phyloP scores from a whole-genome alignment of 768 basidiomycete species.

The Phlebiopsis gigantea region DNA sequence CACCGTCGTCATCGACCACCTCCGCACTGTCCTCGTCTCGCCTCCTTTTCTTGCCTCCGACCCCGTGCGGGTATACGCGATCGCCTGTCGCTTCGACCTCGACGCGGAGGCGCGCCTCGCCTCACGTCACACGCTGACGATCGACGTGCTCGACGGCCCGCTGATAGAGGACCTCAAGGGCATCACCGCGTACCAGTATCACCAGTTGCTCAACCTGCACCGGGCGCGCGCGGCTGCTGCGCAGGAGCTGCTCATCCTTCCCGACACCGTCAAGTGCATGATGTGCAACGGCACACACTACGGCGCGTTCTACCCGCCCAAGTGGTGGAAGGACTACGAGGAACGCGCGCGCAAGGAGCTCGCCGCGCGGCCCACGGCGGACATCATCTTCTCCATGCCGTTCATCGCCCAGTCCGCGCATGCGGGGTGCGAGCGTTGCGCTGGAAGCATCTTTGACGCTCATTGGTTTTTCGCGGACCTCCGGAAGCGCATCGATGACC shows the following conservation, averaged over 20 bases:
- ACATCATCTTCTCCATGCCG: constrained; percentile 52
- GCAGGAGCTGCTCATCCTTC: constrained; percentile 34
- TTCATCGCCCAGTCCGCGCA: constrained; percentile 52
- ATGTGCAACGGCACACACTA: constrained; percentile 55
- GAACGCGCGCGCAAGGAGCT: constrained; percentile 55
- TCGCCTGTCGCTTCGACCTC: constrained; percentile 14
- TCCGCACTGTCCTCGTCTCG: neutral
- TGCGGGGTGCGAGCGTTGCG: constrained; percentile 57
- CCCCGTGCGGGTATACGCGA: constrained; percentile 13
- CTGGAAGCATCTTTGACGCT: constrained; percentile 60
- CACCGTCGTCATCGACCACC: neutral
- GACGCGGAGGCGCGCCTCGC: constrained; percentile 6
- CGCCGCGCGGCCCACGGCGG: constrained; percentile 47
- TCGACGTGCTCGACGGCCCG: neutral
- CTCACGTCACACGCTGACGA: constrained; percentile 1
- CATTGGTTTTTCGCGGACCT: constrained; percentile 49
- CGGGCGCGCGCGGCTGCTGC: constrained; percentile 6
- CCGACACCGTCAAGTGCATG: constrained; percentile 56
- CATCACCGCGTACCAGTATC: constrained; percentile 8
- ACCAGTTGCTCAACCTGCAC: constrained; percentile 9
- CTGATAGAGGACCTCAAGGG: neutral
- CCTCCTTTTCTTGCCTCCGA: neutral
- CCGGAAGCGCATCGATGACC: constrained; percentile 52
- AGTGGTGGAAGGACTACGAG: constrained; percentile 40
- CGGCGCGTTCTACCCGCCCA: constrained; percentile 43